Evolutionary conservation across 345 rosid genomes (phyloP), one percentile per base, ranked within the genome.

Genomic region (Cardiospermum halicacabum): DNA sequence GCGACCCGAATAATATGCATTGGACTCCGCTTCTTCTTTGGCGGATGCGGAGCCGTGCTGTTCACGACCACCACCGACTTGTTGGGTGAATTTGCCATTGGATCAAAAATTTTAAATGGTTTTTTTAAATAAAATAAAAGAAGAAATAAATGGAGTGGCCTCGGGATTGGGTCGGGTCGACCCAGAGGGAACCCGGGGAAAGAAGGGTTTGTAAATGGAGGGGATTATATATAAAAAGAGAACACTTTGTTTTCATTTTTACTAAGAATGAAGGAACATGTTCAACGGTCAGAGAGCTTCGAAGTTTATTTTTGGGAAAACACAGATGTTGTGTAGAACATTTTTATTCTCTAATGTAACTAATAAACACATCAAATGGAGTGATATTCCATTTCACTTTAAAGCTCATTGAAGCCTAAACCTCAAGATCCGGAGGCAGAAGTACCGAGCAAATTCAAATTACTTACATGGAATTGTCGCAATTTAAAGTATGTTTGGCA

Each of bases 1-100:
- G 82, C 80, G 2, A 65, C 77, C 77, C 76, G 75, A 53, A 89
- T n/a, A 24, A 89, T 3, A 59, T 75, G 73, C 72, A 81, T 39
- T 3, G 81, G 65, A 22, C 86, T 73, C 16, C 75, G 74, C 65
- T 78, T 88, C 42, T 69, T 74, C 56, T 55, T 70, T 3, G 11
- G 51, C 10, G 24, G 51, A 47, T 16, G 24, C 11, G 2, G 51
- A 19, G 24, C 28, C 28, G 21, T 10, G 56, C 26, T 78, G 21
- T 69, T 25, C 19, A 54, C 3, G 45, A 30, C 9, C 27, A 50
- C 9, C 43, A 26, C 24, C 27, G 62, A 25, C 15, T 32, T 51
- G 2, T 39, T 62, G 56, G 58, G 39, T 54, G 24, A 61, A 36
- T 67, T 47, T 43, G 75, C 74, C 76, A 72, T 49, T 8, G 12